Conservation (phyloP, 139 green algal genomes). For the Tetratostichococcus sp. region DNA sequence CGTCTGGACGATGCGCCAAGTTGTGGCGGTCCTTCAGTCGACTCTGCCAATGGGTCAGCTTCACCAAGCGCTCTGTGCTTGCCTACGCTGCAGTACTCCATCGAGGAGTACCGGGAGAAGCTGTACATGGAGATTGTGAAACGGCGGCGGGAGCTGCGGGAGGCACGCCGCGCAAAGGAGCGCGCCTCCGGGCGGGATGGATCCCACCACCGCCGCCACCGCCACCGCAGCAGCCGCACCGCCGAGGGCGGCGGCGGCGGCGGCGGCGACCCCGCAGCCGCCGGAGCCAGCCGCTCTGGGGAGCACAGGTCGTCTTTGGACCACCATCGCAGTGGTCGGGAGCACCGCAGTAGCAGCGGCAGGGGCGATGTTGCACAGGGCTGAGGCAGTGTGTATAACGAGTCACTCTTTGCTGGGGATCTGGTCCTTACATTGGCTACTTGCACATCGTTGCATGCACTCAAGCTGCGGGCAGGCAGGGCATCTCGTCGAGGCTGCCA, state of each 20-base stretch:
- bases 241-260: background rate
- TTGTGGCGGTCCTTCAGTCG: too few species aligned
- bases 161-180: conserved; percentile 21
- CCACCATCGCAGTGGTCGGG: background rate
- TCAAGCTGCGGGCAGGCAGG: too few species aligned
- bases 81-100: conserved; percentile 33
- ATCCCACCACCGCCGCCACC: background rate
- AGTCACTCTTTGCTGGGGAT: too few species aligned
- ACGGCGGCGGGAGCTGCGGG: conserved; percentile 75
- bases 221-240: background rate
- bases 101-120: conserved; percentile 71
- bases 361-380: background rate
- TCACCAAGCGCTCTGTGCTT: background rate
- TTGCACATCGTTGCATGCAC: too few species aligned
- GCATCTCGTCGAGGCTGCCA: too few species aligned
- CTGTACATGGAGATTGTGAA: conserved; percentile 87
- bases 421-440: too few species aligned
- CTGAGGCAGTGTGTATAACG: too few species aligned
- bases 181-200: background rate
- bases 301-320: background rate
- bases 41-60: too few species aligned
- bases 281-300: too few species aligned
- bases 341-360: background rate
- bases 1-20: too few species aligned
- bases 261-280: background rate